These are phyloP conservation scores for Hermanozyma aechmeae DNA, from an alignment of 805 yeast species.

Conservation along the genomic window DNA sequence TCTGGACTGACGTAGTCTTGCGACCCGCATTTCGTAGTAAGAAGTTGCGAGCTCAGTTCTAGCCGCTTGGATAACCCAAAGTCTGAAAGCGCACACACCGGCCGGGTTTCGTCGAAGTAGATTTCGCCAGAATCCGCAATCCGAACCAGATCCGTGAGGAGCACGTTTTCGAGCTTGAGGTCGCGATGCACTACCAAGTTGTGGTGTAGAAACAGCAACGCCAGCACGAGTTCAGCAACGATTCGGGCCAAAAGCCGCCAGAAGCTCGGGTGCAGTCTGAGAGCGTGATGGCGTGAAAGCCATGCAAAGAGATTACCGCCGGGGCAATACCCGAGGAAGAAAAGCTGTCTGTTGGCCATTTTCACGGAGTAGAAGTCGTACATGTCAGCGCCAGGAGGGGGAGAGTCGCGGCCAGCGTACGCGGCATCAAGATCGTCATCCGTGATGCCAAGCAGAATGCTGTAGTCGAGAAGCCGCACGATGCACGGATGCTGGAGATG, in stretches of 20 bases:
- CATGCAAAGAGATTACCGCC: constrained; percentile 84
- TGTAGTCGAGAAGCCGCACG: constrained; percentile 48
- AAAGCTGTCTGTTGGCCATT: constrained; percentile 22
- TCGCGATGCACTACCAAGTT: constrained; percentile 78
- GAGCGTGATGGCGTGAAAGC: constrained; percentile 19
- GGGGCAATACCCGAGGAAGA: constrained; percentile 65
- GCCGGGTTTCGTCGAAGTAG: constrained; percentile 13
- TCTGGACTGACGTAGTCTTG: constrained; percentile 97
- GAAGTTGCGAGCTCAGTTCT: constrained; percentile 47
- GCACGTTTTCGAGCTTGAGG: constrained; percentile 77
- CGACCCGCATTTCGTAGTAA: constrained; percentile 89
- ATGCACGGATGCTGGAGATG: constrained; percentile 60
- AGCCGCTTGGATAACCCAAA: constrained; percentile 79
- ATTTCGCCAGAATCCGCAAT: constrained; percentile 14
- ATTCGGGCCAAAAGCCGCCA: constrained; percentile 48
- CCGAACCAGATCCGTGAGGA: constrained; percentile 27
- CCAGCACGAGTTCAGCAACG: constrained; percentile 60
- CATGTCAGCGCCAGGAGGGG: constrained; percentile 1
- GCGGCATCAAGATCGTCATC: constrained; percentile 14
- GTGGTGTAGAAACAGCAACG: constrained; percentile 61
- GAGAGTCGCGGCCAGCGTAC: constrained; percentile 1
- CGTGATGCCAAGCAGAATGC: constrained; percentile 19
- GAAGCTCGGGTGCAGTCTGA: constrained; percentile 15
- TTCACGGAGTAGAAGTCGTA: constrained; percentile 8
- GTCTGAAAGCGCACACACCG: constrained; percentile 64